A percentile compares a stretch with the other conserved stretches of the same genome.
Conservation (phyloP, 108 stramenopile species). For the Asterionellopsis glacialis region DNA sequence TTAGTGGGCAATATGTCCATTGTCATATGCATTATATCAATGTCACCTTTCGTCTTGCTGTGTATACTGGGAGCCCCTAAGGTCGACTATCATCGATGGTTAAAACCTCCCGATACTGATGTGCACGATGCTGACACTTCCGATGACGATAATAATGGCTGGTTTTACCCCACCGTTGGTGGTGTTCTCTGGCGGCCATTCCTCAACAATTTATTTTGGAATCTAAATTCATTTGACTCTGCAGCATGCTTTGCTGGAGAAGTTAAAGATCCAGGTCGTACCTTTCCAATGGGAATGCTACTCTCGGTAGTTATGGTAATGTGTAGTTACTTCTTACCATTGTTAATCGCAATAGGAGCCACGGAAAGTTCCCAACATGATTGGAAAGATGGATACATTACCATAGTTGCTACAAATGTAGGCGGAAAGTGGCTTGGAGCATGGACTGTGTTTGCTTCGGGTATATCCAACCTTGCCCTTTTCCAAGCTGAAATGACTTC, state of each 20-base stretch:
- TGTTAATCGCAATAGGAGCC: constrained; percentile 71
- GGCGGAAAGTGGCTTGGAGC: constrained; percentile 89
- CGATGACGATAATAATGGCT: constrained; percentile 28
- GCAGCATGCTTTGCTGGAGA: constrained; percentile 87
- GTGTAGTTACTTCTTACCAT: constrained; percentile 70
- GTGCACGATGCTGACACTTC: constrained; percentile 43
- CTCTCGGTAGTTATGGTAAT: constrained; percentile 57
- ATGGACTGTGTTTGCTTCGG: constrained; percentile 90
- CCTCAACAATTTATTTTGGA: constrained; percentile 96
- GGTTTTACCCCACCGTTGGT: constrained; percentile 33
- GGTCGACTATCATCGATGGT: constrained; percentile 78
- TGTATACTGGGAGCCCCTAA: constrained; percentile 60
- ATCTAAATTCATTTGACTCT: constrained; percentile 87
- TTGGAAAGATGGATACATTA: constrained; percentile 89
- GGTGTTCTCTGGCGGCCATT: constrained; percentile 87
- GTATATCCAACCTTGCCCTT: constrained; percentile 80
- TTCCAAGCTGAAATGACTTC: constrained; percentile 93
- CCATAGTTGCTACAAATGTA: constrained; percentile 63
- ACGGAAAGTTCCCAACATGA: constrained; percentile 51
- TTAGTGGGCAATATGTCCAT: constrained; percentile 83
- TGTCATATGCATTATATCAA: constrained; percentile 73
- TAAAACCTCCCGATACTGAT: constrained; percentile 44
- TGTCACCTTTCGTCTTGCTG: constrained; percentile 89
- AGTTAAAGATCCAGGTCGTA: constrained; percentile 64
- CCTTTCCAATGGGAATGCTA: constrained; percentile 79